These are phyloP conservation scores for maize (Zea mays) DNA, from an alignment of 176 grass and related monocot species.

Conservation along the genomic window Zm-B73-REFERENCE-NAM-5.0 NC_050102.1:71068001-71068500, in stretches of 20 bases:
- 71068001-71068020: no score
- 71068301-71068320: slow-evolving; percentile 78
- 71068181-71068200: slow-evolving; percentile 4
- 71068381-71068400: slow-evolving; percentile 26
- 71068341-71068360: slow-evolving; percentile 80
- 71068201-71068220: slow-evolving; percentile 83
- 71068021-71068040: no score
- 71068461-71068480: neutral
- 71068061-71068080: no score
- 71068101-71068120: no score
- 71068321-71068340: slow-evolving; percentile 59
- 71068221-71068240: slow-evolving; percentile 18
- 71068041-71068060: no score
- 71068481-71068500: neutral
- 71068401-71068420: neutral
- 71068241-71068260: neutral
- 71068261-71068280: slow-evolving; percentile 49
- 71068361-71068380: slow-evolving; percentile 73
- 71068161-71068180: neutral
- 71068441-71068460: neutral
- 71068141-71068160: neutral
- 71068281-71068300: slow-evolving; percentile 78
- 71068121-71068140: no score
- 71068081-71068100: no score
- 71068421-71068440: slow-evolving; percentile 1